A percentile compares a stretch with the other conserved stretches of the same genome.
These are phyloP conservation scores for Auricularia cornea DNA, from an alignment of 768 basidiomycete genomes.

Conservation along the genomic window DNA sequence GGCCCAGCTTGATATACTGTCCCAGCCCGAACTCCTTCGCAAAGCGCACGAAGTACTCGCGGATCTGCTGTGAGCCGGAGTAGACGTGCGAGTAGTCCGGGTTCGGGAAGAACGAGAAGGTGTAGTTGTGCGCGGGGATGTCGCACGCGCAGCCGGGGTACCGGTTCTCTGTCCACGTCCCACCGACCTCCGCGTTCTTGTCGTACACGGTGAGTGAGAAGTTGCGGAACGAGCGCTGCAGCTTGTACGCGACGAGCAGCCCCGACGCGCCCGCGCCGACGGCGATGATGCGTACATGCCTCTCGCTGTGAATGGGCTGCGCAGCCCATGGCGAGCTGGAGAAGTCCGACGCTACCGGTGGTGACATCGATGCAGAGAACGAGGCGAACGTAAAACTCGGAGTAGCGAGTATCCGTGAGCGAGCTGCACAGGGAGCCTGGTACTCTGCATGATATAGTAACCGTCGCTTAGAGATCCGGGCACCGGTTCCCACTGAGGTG, in stretches of 20 bases:
- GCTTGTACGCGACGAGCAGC: background rate
- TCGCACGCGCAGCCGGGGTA: background rate
- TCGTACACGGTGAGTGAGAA: background rate
- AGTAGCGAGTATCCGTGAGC: no score
- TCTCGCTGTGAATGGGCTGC: background rate
- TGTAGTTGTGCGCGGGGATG: background rate
- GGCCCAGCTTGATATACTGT: background rate
- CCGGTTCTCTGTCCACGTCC: background rate
- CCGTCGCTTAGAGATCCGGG: no score
- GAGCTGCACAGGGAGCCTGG: no score
- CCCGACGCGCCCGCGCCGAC: background rate
- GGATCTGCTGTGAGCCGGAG: background rate
- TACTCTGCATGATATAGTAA: no score
- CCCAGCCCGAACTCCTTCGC: background rate
- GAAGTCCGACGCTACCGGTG: background rate
- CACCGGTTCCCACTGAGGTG: no score
- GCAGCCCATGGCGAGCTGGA: background rate
- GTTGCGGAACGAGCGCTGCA: background rate
- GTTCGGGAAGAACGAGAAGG: background rate
- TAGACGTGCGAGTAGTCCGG: background rate
- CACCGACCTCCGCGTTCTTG: background rate
- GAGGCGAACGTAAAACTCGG: no score
- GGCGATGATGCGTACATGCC: background rate
- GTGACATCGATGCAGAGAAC: no score
- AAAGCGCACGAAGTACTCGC: background rate